phyloP scores from a whole-genome alignment of 2,329 filamentous ascomycete species.

The Diaporthe nobilis region DNA sequence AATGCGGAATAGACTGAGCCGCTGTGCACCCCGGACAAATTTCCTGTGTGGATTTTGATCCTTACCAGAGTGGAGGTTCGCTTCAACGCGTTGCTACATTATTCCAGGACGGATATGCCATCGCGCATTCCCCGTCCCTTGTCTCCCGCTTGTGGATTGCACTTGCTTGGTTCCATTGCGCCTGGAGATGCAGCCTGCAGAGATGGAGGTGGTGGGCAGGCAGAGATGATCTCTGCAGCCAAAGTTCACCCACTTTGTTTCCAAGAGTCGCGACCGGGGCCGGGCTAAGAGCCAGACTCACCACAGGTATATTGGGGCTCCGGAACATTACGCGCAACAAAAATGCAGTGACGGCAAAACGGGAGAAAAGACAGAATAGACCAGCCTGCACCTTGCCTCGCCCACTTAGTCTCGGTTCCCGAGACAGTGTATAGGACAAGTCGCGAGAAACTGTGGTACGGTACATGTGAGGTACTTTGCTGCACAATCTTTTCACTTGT shows the following conservation, averaged over 20 bases:
- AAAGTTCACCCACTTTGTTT: slow-evolving; percentile 10
- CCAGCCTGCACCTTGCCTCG: slow-evolving; percentile 17
- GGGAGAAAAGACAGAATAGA: slow-evolving; percentile 21
- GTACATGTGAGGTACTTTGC: slow-evolving; percentile 37
- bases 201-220: slow-evolving; percentile 34
- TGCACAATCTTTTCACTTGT: slow-evolving; percentile 37
- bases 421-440: slow-evolving; percentile 13
- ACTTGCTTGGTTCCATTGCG: slow-evolving; percentile 38
- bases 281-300: slow-evolving; percentile 16
- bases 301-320: not conserved
- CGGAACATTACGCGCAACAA: slow-evolving; percentile 21
- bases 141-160: slow-evolving; percentile 37
- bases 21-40: slow-evolving; percentile 39
- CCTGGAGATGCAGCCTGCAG: slow-evolving; percentile 28
- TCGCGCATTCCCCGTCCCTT: slow-evolving; percentile 40
- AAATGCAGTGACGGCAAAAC: slow-evolving; percentile 29
- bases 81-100: slow-evolving; percentile 32
- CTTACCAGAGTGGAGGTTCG: slow-evolving; percentile 38
- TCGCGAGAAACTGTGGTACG: slow-evolving; percentile 15
- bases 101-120: slow-evolving; percentile 39
- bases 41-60: slow-evolving; percentile 40
- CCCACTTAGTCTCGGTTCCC: slow-evolving; percentile 25
- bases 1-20: slow-evolving; percentile 33
- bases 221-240: slow-evolving; percentile 27
- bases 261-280: slow-evolving; percentile 9